These are phyloP conservation scores for Juglanconis sp. DNA, from an alignment of 2,329 filamentous ascomycete genomes.

Conservation along the genomic window DNA sequence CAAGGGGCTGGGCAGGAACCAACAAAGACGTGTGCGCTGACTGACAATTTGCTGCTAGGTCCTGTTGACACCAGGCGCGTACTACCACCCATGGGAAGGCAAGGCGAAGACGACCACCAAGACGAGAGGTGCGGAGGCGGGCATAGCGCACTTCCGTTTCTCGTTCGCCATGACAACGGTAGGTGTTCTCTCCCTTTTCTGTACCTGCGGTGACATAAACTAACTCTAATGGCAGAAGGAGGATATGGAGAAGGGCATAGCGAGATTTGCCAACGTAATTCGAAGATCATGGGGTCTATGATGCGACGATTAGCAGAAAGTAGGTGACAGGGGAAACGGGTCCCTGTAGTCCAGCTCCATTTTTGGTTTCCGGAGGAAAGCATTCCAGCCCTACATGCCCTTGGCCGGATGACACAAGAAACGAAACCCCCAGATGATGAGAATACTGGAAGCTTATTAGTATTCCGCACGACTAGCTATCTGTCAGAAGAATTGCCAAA, in stretches of 20 bases:
- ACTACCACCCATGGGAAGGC: slow-evolving; percentile 31
- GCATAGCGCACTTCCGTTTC: slow-evolving; percentile 25
- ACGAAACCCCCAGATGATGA: no score
- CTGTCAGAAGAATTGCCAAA: slow-evolving; percentile 19
- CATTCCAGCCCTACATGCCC: no score
- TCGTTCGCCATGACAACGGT: slow-evolving; percentile 28
- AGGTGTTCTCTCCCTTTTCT: slow-evolving; percentile 5
- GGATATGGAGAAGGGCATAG: not conserved
- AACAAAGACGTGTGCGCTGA: not conserved
- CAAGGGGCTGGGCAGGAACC: not conserved
- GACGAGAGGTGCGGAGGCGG: slow-evolving; percentile 22
- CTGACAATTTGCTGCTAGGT: slow-evolving; percentile 18
- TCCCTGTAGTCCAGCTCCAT: no score
- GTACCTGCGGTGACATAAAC: not conserved
- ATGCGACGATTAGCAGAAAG: not conserved
- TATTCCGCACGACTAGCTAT: not conserved
- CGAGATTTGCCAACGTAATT: not conserved
- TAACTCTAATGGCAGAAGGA: not conserved
- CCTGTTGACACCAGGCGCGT: slow-evolving; percentile 29
- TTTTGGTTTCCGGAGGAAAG: no score
- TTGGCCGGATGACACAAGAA: no score
- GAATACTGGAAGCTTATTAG: no score
- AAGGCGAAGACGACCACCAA: slow-evolving; percentile 23
- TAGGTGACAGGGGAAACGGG: no score
- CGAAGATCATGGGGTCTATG: not conserved